Evolutionary conservation across 2,329 filamentous ascomycete genomes (phyloP).

Genomic region (Thielaviopsis populi): DNA sequence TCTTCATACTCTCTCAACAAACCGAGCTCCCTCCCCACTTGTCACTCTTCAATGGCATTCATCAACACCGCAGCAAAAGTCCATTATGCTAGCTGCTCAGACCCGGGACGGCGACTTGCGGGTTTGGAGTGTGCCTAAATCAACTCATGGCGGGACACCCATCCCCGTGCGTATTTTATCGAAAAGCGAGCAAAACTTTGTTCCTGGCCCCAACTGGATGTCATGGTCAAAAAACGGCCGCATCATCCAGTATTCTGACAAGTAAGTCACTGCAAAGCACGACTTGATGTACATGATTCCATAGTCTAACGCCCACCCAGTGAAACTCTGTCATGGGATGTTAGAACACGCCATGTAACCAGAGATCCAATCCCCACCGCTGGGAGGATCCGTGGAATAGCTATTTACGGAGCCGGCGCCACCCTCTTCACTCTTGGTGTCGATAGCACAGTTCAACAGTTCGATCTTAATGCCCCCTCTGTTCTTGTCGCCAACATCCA

Average conservation of each 20-base stretch:
- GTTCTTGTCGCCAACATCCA: conserved; percentile 76
- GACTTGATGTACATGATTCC: not conserved
- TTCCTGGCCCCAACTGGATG: conserved; percentile 80
- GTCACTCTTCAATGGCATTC: conserved; percentile 87
- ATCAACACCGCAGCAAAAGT: conserved; percentile 88
- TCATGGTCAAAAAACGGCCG: conserved; percentile 97
- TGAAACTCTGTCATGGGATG: conserved; percentile 90
- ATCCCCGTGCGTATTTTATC: conserved; percentile 82
- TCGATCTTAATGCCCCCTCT: conserved; percentile 73
- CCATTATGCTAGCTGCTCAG: conserved; percentile 92
- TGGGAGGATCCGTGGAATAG: conserved; percentile 64
- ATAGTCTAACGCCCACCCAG: conserved; percentile 15
- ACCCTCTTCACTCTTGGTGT: conserved; percentile 79
- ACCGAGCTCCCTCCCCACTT: conserved; percentile 71
- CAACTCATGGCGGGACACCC: conserved; percentile 55
- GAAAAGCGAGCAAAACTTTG: conserved; percentile 47
- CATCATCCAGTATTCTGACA: conserved; percentile 81
- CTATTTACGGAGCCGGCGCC: conserved; percentile 81
- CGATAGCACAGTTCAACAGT: conserved; percentile 85
- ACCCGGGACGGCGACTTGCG: conserved; percentile 81
- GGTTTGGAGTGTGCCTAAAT: conserved; percentile 93
- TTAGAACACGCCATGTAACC: conserved; percentile 91
- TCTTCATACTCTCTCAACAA: conserved; percentile 77
- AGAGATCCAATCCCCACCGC: conserved; percentile 78
- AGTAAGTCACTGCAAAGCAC: conserved; percentile 45